Evolutionary conservation across 192 early-diverging fungal species (phyloP), one percentile per base, ranked within the genome.

Genomic region (Spizellomyces punctatus): DNA sequence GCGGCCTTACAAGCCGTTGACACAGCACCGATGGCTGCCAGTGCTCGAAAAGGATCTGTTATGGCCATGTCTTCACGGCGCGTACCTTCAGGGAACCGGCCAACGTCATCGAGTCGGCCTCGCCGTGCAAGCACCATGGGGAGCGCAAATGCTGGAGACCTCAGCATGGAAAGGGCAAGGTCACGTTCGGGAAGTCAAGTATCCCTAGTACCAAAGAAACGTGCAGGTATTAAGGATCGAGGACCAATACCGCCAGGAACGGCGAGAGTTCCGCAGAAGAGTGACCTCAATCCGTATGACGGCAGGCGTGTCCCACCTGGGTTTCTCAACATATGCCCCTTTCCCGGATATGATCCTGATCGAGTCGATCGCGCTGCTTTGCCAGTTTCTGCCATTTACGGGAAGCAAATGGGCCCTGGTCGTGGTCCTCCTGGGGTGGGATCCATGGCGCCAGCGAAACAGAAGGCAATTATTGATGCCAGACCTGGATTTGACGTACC

Each of bases 291-390:
- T 7, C 27, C 66, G 6, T 9, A 14, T 45, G 73, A 74, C 27
- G 58, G 17, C 44, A 41, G 68, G 9, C 44, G 67, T 17, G 48
- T 76, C 5, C 83, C 83, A 19, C 71, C 66, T 5, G 85, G 85
- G 8, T 85, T 87, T 52, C 58, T 78, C 22, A 66, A 41, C 59
- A 55, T 79, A 6, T 85, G 75, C 54, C 83, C 81, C 0, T 87
- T 84, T 52, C 76, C 79, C 8, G 85, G 85, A 21, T 87, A 77
- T 67, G 85, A 84, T 58, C 85, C 85, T 8, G 79, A 82, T 58
- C 14, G 67, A 41, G 64, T 76, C n/a, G 78, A 85, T 75, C 48
- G 76, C 48, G 64, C 67, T 8, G 62, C 64, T 5, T 8, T 17
- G 10, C 64, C 58, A 8, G 58, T 60, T 7, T 85, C 83, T 10